Evolutionary conservation across 2,329 filamentous ascomycete genomes (phyloP).

Genomic region (Exophiala xenobiotica): DNA sequence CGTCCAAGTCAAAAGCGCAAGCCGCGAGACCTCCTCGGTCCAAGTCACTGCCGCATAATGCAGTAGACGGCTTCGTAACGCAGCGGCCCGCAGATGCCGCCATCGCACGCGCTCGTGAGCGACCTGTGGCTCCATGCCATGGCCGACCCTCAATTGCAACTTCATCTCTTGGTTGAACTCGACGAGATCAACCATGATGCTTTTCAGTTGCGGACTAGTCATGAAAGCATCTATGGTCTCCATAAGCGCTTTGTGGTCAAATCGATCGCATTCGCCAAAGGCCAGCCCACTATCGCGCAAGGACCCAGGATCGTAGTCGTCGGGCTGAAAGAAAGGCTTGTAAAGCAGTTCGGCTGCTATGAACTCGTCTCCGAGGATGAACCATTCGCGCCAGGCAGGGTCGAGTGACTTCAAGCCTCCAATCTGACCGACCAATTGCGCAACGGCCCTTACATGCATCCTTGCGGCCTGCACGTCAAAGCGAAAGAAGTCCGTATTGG

Average conservation of each 20-base stretch:
- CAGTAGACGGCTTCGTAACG: neutral
- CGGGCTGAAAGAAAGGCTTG: neutral
- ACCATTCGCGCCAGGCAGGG: neutral
- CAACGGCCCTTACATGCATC: neutral
- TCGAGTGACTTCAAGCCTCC: neutral
- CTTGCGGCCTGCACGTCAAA: neutral
- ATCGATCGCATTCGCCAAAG: neutral
- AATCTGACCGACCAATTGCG: constrained; percentile 2
- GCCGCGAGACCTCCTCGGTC: constrained; percentile 1
- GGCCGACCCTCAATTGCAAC: neutral
- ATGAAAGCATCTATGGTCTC: neutral
- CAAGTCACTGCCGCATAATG: neutral
- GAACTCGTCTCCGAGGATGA: neutral
- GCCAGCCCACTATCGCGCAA: neutral
- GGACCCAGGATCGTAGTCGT: neutral
- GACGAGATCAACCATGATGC: neutral
- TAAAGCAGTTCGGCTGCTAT: neutral
- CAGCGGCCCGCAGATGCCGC: neutral
- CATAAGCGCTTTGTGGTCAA: neutral
- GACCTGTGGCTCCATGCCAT: neutral
- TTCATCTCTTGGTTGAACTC: neutral
- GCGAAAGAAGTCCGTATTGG: constrained; percentile 2
- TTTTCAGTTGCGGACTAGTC: neutral
- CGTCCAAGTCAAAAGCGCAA: constrained; percentile 1
- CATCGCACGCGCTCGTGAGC: neutral